These are phyloP conservation scores for Aspergillus coremiiformis DNA, from an alignment of 495 filamentous ascomycete species.

Conservation along the genomic window DNA sequence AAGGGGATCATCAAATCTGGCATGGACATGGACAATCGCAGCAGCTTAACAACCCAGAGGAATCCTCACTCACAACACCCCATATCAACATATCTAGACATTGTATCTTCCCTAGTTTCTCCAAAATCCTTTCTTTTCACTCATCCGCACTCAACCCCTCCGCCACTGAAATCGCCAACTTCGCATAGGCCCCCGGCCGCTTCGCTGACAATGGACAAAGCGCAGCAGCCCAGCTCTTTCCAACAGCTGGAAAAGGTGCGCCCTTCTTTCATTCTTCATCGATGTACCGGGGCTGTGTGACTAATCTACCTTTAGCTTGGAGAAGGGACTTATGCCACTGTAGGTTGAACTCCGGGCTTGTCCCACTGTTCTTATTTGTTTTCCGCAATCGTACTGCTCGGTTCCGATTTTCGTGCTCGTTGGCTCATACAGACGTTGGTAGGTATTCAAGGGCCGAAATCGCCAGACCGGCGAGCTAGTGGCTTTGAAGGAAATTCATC, in stretches of 20 bases:
- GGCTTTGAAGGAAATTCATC: conserved; percentile 97
- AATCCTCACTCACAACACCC: conserved; percentile 5
- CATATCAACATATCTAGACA: conserved; percentile 21
- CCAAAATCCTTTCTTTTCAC: conserved; percentile 34
- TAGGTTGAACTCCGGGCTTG: conserved; percentile 38
- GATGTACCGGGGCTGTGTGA: neutral
- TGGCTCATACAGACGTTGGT: conserved; percentile 17
- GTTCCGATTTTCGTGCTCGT: neutral
- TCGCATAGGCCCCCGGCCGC: neutral
- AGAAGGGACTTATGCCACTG: conserved; percentile 98
- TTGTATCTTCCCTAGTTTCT: conserved; percentile 31
- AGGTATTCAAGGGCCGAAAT: conserved; percentile 99
- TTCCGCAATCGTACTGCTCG: neutral
- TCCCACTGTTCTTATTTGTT: neutral
- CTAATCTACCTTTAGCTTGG: conserved; percentile 53
- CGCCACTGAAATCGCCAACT: conserved; percentile 4
- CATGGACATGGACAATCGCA: conserved; percentile 20
- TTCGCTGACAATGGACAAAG: conserved; percentile 64
- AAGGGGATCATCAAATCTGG: neutral
- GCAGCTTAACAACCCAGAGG: conserved; percentile 8
- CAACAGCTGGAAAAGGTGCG: conserved; percentile 90
- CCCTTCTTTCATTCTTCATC: neutral
- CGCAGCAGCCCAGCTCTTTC: conserved; percentile 88
- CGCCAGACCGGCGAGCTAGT: conserved; percentile 93
- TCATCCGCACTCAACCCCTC: conserved; percentile 11